Evolutionary conservation across 345 rosid species (phyloP), one percentile per base, ranked within the genome.

Genomic region (Dipteronia sinensis): DNA sequence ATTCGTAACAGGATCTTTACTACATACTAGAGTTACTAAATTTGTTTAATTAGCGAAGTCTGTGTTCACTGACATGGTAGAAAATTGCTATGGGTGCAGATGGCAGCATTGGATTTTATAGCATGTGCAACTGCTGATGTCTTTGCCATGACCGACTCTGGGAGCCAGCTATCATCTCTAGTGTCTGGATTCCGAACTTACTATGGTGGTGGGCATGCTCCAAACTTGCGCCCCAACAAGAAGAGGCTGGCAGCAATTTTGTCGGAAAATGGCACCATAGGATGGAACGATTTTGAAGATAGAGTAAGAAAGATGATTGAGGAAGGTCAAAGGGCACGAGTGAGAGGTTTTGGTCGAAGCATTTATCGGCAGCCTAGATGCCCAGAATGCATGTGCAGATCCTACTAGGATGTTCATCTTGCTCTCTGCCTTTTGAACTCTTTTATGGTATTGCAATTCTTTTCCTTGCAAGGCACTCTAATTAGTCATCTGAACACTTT

Each of bases 131-230:
- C 95, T 49, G 88, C 98, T 49, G 97, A 93, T 73, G 94, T 92
- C 46, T 95, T 93, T 81, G 93, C 98, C 49, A 90, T 93, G 97
- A 95, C 97, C 10, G 99, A 92, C 79, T 95, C 99, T 2, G 98
- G 99, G 69, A 95, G 97, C 85, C 99, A 95, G 77, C 67, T 95
- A 73, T 90, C 98, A 0, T 95, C 98, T n/a, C 78, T 93, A 58
- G 99, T 92, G 17, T 90, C 98, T 69, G 98, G 98, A 74, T 90
- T 87, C 79, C 83, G 97, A 75, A 89, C 94, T 44, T 95, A 95
- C 88, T 91, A 89, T 2, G 97, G 99, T 0, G 85, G 76, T 23
- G 90, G 89, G 1, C 85, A 76, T 2, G 89, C 99, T 17, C 96
- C 98, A n/a, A 89, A 84, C 16, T 63, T 95, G 85, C 86, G 94